Evolutionary conservation across 768 basidiomycete genomes (phyloP), one percentile per base, ranked within the genome.

Genomic region (Auriscalpium vulgare): DNA sequence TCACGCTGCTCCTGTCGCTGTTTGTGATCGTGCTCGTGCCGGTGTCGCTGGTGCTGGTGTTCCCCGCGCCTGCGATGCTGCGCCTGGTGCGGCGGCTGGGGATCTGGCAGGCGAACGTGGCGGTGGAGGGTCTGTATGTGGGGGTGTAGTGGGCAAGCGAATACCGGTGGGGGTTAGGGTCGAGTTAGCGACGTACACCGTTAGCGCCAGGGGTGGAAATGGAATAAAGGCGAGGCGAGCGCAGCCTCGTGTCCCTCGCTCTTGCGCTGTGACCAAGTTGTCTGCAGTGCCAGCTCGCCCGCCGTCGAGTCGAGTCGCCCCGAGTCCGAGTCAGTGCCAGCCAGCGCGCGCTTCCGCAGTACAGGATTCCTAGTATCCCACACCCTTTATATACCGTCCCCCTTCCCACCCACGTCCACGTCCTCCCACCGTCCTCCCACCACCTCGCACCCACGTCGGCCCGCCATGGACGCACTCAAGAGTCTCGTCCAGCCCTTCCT

Each of bases 101-200:
- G 8, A 75, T 82, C 8, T 92, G 90, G 90, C 89, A 92, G 71
- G 89, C 88, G 43, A 85, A 86, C 62, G 74, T 91, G 40, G 89
- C 89, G 1, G 75, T 92, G 7, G 90, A 91, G 62, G 90, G 89
- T 8, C 60, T 81, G 49, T 79, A 72, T 62, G 65, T 75, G 58
- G 70, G 71, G 1, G 40, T 43, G 40, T 43, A 43, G 40, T 43
- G 37, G 45, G 45, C 29, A 46, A 47, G 47, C 51, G 36, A 44
- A 44, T 21, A 21, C 3, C 43, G n/a, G 38, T 16, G 52, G 17
- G 43, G 46, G n/a, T 21, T 50, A 56, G 36, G 35, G 51, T 17
- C 16, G 40, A 52, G 48, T 38, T 29, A 29, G 29, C 29, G 29
- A 29, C 29, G 29, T 5, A 29, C 29, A 45, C 21, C 35, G 11